phyloP scores from a whole-genome alignment of 768 basidiomycete genomes.

The Leccinum uliginosum region DNA sequence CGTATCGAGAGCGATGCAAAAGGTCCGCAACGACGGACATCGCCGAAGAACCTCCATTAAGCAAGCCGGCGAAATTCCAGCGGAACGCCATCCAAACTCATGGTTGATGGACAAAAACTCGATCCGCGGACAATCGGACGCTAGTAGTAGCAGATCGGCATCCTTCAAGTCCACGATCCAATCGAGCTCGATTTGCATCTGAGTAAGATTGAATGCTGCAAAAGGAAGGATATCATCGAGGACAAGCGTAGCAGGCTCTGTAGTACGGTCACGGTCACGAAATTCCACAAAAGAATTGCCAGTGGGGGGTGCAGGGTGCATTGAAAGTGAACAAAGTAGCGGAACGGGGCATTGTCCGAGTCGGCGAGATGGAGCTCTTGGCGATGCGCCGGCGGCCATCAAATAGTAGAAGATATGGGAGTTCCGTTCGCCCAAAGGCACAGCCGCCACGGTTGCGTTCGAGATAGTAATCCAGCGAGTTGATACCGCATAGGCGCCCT shows the following conservation, averaged over 20 bases:
- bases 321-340: too few relatives aligned
- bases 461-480: too few relatives aligned
- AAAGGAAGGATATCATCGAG: not conserved
- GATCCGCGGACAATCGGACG: not conserved
- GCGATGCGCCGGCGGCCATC: too few relatives aligned
- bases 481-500: too few relatives aligned
- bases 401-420: too few relatives aligned
- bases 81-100: not conserved
- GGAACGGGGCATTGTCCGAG: too few relatives aligned
- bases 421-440: too few relatives aligned
- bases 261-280: too few relatives aligned
- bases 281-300: too few relatives aligned
- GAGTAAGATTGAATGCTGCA: not conserved
- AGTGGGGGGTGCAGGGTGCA: too few relatives aligned
- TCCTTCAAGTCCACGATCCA: not conserved
- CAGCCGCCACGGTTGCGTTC: too few relatives aligned
- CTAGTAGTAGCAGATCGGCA: not conserved
- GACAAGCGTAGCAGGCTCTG: not conserved
- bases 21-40: not conserved
- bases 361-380: too few relatives aligned
- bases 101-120: not conserved
- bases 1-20: not conserved
- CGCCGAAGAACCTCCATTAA: not conserved
- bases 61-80: not conserved
- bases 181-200: not conserved